phyloP scores from a whole-genome alignment of 1,284 basidiomycete genomes.

The Leccinum variabile region DNA sequence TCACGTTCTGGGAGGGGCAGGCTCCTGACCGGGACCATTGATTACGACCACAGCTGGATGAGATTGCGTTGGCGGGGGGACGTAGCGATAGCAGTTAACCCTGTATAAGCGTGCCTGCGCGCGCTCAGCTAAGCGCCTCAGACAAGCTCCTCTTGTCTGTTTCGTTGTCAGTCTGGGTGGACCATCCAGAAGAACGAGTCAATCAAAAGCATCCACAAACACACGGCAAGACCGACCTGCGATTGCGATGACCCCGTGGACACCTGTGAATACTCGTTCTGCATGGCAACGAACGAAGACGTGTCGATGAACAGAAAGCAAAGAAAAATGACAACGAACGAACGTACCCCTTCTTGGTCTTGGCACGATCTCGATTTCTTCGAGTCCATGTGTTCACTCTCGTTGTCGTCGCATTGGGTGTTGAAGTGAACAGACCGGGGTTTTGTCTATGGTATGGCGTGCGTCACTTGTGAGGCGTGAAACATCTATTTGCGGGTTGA shows the following conservation, averaged over 20 bases:
- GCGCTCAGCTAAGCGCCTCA: background rate
- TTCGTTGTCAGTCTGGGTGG: slow-evolving; percentile 15
- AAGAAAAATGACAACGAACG: background rate
- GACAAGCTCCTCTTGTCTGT: slow-evolving; percentile 18
- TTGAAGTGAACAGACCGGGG: slow-evolving; percentile 19
- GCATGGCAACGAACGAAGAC: background rate
- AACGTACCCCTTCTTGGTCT: slow-evolving; percentile 19
- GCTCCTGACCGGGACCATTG: background rate
- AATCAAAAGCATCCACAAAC: background rate
- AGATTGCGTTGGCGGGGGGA: background rate
- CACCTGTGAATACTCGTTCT: slow-evolving; percentile 23
- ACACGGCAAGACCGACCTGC: slow-evolving; percentile 13
- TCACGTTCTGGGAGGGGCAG: background rate
- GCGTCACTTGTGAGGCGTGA: background rate
- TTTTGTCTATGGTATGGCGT: slow-evolving; percentile 11
- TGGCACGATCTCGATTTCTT: slow-evolving; percentile 21
- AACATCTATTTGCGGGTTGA: background rate
- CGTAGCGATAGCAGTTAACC: background rate
- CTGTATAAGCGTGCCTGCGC: background rate
- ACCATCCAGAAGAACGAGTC: background rate
- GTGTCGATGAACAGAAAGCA: background rate
- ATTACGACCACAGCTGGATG: background rate
- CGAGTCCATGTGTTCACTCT: slow-evolving; percentile 19
- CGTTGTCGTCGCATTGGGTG: background rate
- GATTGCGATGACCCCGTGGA: slow-evolving; percentile 24